Percentiles rank a stretch among this genome's conserved stretches.
Evolutionary conservation across 306 rosid genomes (phyloP).

Genomic region (Pyrus communis): DNA sequence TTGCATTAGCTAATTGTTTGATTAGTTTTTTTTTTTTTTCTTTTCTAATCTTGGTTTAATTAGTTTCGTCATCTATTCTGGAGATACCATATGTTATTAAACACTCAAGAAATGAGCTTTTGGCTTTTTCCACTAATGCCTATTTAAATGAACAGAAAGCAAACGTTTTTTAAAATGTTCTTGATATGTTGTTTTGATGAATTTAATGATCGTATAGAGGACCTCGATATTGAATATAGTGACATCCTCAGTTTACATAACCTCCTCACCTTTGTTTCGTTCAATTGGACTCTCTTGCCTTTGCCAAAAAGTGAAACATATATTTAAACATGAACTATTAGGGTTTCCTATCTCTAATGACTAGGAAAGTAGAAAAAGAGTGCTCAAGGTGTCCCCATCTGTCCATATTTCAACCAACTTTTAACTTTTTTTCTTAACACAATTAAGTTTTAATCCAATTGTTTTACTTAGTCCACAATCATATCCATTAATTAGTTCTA

Average conservation of each 20-base stretch:
- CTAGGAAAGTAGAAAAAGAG: constrained; percentile 24
- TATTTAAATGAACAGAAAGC: neutral
- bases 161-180: neutral
- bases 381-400: constrained; percentile 14
- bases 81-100: neutral
- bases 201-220: neutral
- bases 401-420: neutral
- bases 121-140: neutral
- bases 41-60: neutral
- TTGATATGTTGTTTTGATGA: neutral
- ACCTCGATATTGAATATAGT: neutral
- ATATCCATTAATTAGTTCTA: neutral
- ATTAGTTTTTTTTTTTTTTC: constrained; percentile 13
- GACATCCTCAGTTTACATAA: constrained; percentile 13
- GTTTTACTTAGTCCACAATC: constrained; percentile 21
- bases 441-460: constrained; percentile 1
- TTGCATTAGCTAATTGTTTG: constrained; percentile 3
- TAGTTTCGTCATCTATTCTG: neutral
- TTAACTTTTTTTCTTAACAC: neutral
- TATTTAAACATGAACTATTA: neutral
- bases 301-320: neutral
- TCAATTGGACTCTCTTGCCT: constrained; percentile 17
- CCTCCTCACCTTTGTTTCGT: constrained; percentile 9
- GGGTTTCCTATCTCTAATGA: constrained; percentile 13
- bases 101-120: neutral